Conservation (phyloP, 352 stramenopile species). For the Pythium volutum region DNA sequence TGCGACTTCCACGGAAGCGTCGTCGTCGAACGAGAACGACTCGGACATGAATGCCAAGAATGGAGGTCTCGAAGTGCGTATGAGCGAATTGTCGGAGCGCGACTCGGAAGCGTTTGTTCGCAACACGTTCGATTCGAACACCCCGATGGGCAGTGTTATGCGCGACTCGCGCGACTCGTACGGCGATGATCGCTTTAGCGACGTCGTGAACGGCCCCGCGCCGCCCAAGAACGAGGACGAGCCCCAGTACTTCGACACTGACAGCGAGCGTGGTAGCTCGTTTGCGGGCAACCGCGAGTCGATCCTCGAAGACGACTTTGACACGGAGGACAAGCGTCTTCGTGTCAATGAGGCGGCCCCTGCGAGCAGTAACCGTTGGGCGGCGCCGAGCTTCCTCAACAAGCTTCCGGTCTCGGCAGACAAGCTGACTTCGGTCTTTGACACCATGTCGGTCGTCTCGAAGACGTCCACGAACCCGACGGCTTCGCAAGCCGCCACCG, state of each 20-base stretch:
- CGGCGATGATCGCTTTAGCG: slow-evolving; percentile 26
- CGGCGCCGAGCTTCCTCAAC: slow-evolving; percentile 40
- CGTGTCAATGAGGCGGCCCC: slow-evolving; percentile 1
- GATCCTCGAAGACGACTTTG: slow-evolving; percentile 22
- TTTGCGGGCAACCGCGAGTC: slow-evolving; percentile 29
- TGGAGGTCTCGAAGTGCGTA: background rate
- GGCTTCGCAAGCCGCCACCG: slow-evolving; percentile 18
- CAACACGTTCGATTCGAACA: slow-evolving; percentile 35
- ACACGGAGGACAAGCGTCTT: slow-evolving; percentile 14
- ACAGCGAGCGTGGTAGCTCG: slow-evolving; percentile 44
- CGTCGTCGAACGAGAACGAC: background rate
- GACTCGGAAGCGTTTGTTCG: slow-evolving; percentile 9
- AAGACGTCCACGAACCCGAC: slow-evolving; percentile 20
- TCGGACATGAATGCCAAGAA: background rate
- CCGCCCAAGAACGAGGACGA: slow-evolving; percentile 24
- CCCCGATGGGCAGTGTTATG: slow-evolving; percentile 32
- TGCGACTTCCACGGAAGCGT: background rate
- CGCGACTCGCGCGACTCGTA: slow-evolving; percentile 33
- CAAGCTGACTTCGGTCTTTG: slow-evolving; percentile 23
- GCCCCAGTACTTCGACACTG: slow-evolving; percentile 45
- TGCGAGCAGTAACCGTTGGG: slow-evolving; percentile 30
- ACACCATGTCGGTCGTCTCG: slow-evolving; percentile 36
- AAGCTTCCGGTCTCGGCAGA: slow-evolving; percentile 22
- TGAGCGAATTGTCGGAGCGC: slow-evolving; percentile 22
- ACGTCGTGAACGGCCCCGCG: slow-evolving; percentile 29